These are phyloP conservation scores for Albifimbria verrucaria DNA, from an alignment of 2,329 filamentous ascomycete species.

Conservation along the genomic window DNA sequence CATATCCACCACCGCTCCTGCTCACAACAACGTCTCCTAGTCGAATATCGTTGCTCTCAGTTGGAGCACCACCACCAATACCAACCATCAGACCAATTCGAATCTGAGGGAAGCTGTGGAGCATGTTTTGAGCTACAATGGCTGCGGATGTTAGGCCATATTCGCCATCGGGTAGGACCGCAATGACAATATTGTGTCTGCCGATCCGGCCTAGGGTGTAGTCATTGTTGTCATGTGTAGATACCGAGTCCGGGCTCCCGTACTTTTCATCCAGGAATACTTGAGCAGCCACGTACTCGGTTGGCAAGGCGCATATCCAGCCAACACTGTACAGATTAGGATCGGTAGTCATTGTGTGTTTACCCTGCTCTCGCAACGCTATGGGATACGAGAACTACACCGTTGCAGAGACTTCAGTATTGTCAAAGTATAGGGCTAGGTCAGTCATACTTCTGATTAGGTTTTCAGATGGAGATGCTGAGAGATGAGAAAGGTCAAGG, in stretches of 20 bases:
- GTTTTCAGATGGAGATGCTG: too few relatives aligned
- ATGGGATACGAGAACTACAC: too few relatives aligned
- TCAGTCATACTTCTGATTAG: too few relatives aligned
- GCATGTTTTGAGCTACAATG: slow-evolving; percentile 24
- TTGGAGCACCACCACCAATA: slow-evolving; percentile 9
- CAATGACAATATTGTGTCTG: slow-evolving; percentile 24
- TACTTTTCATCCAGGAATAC: slow-evolving; percentile 16
- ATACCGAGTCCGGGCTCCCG: not conserved
- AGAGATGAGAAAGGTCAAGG: too few relatives aligned
- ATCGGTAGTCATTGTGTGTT: too few relatives aligned
- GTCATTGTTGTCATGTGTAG: slow-evolving; percentile 16
- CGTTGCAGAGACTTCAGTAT: too few relatives aligned
- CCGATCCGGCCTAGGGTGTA: slow-evolving; percentile 21
- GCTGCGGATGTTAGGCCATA: slow-evolving; percentile 26
- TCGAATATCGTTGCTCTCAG: slow-evolving; percentile 7
- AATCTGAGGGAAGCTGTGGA: slow-evolving; percentile 23
- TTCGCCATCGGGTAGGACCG: slow-evolving; percentile 21
- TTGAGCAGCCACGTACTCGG: slow-evolving; percentile 14
- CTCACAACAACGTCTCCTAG: slow-evolving; percentile 11
- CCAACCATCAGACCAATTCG: slow-evolving; percentile 10
- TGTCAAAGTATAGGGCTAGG: too few relatives aligned
- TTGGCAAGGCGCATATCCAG: slow-evolving; percentile 17
- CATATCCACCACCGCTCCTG: not conserved
- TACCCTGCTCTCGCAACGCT: too few relatives aligned
- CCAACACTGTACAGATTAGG: slow-evolving; percentile 17